These are phyloP conservation scores for Metarhizium rileyi DNA, from an alignment of 2,329 filamentous ascomycete genomes.

Conservation along the genomic window DNA sequence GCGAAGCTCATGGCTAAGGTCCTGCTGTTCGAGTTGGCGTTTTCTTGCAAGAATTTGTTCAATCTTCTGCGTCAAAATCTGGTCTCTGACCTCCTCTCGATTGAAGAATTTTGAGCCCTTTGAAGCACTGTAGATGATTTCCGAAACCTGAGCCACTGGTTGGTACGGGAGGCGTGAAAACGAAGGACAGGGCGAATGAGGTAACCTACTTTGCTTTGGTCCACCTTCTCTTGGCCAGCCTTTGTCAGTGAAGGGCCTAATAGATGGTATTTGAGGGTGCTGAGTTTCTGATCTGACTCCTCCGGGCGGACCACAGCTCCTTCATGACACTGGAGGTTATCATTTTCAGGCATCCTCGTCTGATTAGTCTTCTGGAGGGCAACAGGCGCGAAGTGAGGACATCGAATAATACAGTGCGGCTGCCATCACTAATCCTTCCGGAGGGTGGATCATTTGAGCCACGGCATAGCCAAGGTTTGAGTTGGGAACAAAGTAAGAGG, in stretches of 20 bases:
- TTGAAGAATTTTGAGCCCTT: conserved; percentile 96
- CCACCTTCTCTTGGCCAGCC: conserved; percentile 85
- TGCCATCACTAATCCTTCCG: neutral
- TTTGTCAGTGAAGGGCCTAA: conserved; percentile 89
- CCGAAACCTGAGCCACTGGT: conserved; percentile 55
- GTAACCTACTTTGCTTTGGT: conserved; percentile 67
- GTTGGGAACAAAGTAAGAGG: neutral
- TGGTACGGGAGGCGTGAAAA: neutral
- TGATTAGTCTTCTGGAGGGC: neutral
- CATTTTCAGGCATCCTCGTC: neutral
- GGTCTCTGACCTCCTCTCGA: conserved; percentile 77
- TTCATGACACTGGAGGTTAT: neutral
- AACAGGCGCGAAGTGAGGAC: neutral
- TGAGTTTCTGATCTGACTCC: conserved; percentile 25
- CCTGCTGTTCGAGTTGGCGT: conserved; percentile 61
- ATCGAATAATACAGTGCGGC: neutral
- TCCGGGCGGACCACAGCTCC: neutral
- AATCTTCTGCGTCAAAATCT: conserved; percentile 77
- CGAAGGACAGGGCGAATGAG: neutral
- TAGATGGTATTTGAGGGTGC: conserved; percentile 77
- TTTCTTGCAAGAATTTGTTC: conserved; percentile 68
- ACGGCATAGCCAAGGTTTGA: neutral
- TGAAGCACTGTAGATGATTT: conserved; percentile 93
- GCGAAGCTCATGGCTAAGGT: conserved; percentile 63
- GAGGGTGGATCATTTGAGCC: neutral